Percentiles rank a stretch among this genome's conserved stretches.
These are phyloP conservation scores for Trichocladium uniseriatum DNA, from an alignment of 495 filamentous ascomycete genomes.

Conservation along the genomic window DNA sequence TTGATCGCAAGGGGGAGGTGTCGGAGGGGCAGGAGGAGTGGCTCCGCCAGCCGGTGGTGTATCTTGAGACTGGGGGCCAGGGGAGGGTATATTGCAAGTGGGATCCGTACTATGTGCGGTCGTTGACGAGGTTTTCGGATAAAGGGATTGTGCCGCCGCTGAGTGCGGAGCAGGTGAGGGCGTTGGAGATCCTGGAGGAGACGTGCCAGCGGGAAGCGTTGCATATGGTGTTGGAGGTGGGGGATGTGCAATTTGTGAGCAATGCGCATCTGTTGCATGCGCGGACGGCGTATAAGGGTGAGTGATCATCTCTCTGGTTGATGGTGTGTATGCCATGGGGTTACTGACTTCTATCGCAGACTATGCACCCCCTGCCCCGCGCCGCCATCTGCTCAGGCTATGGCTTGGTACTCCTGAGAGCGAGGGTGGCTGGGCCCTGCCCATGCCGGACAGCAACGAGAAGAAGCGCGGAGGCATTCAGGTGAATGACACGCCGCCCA, in stretches of 20 bases:
- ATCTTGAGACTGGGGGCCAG: slow-evolving; percentile 48
- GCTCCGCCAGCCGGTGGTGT: slow-evolving; percentile 64
- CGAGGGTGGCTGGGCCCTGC: slow-evolving; percentile 79
- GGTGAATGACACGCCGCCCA: slow-evolving; percentile 64
- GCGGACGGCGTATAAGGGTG: slow-evolving; percentile 51
- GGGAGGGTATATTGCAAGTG: slow-evolving; percentile 50
- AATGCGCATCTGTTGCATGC: slow-evolving; percentile 64
- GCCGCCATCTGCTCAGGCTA: slow-evolving; percentile 72
- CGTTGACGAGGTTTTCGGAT: slow-evolving; percentile 56
- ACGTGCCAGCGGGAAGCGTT: slow-evolving; percentile 55
- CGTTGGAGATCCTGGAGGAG: slow-evolving; percentile 55
- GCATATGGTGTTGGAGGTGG: slow-evolving; percentile 71
- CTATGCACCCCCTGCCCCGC: slow-evolving; percentile 47
- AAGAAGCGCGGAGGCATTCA: slow-evolving; percentile 84
- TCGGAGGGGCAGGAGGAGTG: slow-evolving; percentile 65
- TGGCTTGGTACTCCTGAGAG: slow-evolving; percentile 74
- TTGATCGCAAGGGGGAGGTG: slow-evolving; percentile 86
- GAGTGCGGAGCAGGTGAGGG: slow-evolving; percentile 52
- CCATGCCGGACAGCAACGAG: slow-evolving; percentile 69
- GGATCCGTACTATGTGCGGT: slow-evolving; percentile 73
- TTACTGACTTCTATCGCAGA: slow-evolving; percentile 33
- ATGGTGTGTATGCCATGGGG: background rate
- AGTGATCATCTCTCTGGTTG: slow-evolving; percentile 5
- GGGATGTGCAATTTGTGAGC: slow-evolving; percentile 69
- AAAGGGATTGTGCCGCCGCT: slow-evolving; percentile 58